Conservation (phyloP, 2,329 filamentous ascomycete genomes). For the Beauveria scarabaeidicola region DNA sequence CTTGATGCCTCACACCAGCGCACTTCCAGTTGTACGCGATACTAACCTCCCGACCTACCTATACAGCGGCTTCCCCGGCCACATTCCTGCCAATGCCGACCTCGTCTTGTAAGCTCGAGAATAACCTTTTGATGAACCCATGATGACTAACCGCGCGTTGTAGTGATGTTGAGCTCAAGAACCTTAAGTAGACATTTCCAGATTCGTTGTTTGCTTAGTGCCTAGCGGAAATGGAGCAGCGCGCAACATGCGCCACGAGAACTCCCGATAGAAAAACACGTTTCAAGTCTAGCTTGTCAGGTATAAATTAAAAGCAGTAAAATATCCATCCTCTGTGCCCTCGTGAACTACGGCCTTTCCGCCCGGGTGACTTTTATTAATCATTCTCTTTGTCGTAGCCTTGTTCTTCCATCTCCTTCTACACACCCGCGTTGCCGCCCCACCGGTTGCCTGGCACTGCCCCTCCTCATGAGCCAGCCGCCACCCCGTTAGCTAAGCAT, state of each 20-base stretch:
- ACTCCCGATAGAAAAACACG: not conserved
- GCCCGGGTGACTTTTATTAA: not conserved
- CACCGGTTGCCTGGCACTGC: slow-evolving; percentile 12
- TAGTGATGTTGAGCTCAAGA: slow-evolving; percentile 63
- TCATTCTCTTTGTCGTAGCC: not conserved
- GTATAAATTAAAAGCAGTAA: slow-evolving; percentile 1
- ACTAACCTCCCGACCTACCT: slow-evolving; percentile 8
- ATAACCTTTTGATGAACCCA: too few relatives aligned
- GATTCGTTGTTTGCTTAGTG: not conserved
- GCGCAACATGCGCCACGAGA: not conserved
- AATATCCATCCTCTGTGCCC: not conserved
- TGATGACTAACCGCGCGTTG: slow-evolving; percentile 9
- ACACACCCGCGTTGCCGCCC: slow-evolving; percentile 2
- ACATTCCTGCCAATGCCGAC: slow-evolving; percentile 66
- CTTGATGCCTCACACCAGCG: not conserved
- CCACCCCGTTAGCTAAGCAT: slow-evolving; percentile 10
- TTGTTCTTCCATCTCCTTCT: slow-evolving; percentile 7
- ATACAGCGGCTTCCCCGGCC: slow-evolving; percentile 64
- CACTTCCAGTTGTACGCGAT: not conserved
- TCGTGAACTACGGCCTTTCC: not conserved
- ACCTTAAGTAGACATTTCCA: slow-evolving; percentile 39
- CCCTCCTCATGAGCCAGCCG: not conserved
- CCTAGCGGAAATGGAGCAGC: not conserved
- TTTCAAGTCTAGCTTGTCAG: not conserved
- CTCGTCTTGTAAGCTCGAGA: slow-evolving; percentile 67